Base-by-base conservation (phyloP, 495 filamentous ascomycete genomes). In the Penicillium soppii region DNA sequence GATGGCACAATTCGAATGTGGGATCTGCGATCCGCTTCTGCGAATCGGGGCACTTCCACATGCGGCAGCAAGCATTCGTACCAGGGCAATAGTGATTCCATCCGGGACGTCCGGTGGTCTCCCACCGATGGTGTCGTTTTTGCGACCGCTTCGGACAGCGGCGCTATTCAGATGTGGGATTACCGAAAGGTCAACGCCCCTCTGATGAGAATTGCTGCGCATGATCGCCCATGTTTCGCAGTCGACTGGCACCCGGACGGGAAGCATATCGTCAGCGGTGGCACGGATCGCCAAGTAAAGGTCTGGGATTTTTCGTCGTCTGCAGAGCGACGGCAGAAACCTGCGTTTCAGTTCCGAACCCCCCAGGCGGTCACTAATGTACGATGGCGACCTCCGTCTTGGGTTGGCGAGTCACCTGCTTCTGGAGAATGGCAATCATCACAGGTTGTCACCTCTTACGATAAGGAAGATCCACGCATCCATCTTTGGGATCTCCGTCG, bases 201-300 rank as follows among this genome's bases (percentile, higher is more conserved):
- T 13, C 63, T 82, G 50, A 63, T 95, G 44, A 87, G 86, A 58
- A 88, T 96, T 53, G 85, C 87, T 38, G 95, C 91, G 23, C 94
- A 98, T 65, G 81, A 87, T 56, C 87, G 84, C 35, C 80, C 85
- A 0, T 95, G 88, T 59, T 85, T 82, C 49, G 78, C 89, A 4
- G 84, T 98, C 40, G 90, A 95, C 56, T 98, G 95, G 94, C 94
- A 98, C 63, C 91, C 90, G 1, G 92, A 97, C 66, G 94, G 94
- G 23, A 88, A 88, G 51, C 89, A 97, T 66, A 74, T 96, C 13
- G 84, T 88, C 30, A 96, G 90, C 61, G 91, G 87, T 20, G 87
- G 92, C 30, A 76, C 81, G 20, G 94, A 98, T 64, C 83, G 83
- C 52, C 87, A 84, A 43, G 88, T 95, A 57, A 85, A 92, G 62